Evolutionary conservation across 1,284 basidiomycete genomes (phyloP), one percentile per base, ranked within the genome.

Genomic region (Sporisorium reilianum): DNA sequence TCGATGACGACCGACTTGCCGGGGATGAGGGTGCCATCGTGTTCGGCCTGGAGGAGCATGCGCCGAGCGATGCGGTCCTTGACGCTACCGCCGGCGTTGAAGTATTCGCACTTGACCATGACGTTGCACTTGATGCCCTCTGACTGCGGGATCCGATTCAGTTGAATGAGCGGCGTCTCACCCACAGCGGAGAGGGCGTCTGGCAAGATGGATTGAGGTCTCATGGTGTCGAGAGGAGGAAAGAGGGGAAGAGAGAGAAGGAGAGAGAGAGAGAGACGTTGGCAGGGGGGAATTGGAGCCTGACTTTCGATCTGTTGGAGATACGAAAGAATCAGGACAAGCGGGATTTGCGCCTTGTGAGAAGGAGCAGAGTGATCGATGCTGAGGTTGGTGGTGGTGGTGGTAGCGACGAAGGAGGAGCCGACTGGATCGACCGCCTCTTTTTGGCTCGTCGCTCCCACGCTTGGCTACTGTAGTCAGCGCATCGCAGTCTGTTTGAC

Each of bases 21-120:
- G 0, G 93, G 93, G 49, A 94, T 89, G 45, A 98, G 89, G 56
- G 88, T 90, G 30, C 95, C 95, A 48, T 93, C 91, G 66, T 88
- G 88, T 87, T 99, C 96, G 7, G 96, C 96, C 25, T 91, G 89
- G 76, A 94, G 91, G 2, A 98, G 90, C 96, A 99, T 99, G n/a
- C 93, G 90, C 85, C 76, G 59, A 25, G 87, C 87, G 69, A 97
- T 97, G 65, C 95, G 88, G 84, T 98, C 96, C 87, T 99, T 99
- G 73, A 97, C 92, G 5, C 92, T 94, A 1, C 96, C 96, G 12
- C 96, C 96, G 2, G 90, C 91, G 25, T 94, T 96, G 81, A 93
- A 90, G 85, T 90, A 97, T 81, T 99, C 96, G 49, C 92, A 88
- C 86, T 97, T 97, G 30, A 89, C 95, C 81, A 97, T 92, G 23